phyloP scores from a whole-genome alignment of 2,329 filamentous ascomycete species.

The Penicillium aurantiogriseum region DNA sequence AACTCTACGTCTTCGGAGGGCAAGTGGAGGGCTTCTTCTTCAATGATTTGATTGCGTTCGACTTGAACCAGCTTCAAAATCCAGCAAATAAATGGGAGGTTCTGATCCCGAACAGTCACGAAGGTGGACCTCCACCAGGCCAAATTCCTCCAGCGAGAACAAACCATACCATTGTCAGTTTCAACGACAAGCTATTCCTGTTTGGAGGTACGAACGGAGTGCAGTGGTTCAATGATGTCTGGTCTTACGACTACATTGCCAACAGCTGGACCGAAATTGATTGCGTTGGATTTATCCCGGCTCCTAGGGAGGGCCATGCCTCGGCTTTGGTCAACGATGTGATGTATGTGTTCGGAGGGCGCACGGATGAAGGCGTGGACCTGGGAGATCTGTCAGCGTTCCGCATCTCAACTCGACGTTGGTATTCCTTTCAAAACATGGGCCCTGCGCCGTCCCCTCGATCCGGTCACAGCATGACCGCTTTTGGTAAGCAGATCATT shows the following conservation, averaged over 20 bases:
- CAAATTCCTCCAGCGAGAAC: conserved; percentile 83
- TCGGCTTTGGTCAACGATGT: conserved; percentile 92
- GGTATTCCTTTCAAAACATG: conserved; percentile 99
- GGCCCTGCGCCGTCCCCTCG: conserved; percentile 89
- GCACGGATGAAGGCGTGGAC: conserved; percentile 89
- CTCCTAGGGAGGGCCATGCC: conserved; percentile 89
- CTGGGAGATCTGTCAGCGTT: conserved; percentile 90
- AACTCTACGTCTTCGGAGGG: conserved; percentile 95
- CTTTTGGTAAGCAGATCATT: conserved; percentile 86
- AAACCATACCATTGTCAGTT: conserved; percentile 90
- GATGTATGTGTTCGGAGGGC: conserved; percentile 98
- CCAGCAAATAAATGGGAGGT: conserved; percentile 93
- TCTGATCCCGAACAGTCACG: conserved; percentile 71
- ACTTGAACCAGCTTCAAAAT: conserved; percentile 89
- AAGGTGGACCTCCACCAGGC: conserved; percentile 55
- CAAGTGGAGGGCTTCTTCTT: conserved; percentile 98
- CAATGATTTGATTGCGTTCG: conserved; percentile 94
- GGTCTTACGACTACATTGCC: conserved; percentile 82
- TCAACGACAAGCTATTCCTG: conserved; percentile 90
- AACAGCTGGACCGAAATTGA: conserved; percentile 88
- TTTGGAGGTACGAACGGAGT: conserved; percentile 96
- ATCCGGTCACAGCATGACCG: conserved; percentile 97
- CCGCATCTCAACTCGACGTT: conserved; percentile 76
- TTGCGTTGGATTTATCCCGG: conserved; percentile 96
- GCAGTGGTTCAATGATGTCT: conserved; percentile 98